Base-by-base conservation (phyloP, 1,139 yeast species). In the Saccharomyces hybrid region DNA sequence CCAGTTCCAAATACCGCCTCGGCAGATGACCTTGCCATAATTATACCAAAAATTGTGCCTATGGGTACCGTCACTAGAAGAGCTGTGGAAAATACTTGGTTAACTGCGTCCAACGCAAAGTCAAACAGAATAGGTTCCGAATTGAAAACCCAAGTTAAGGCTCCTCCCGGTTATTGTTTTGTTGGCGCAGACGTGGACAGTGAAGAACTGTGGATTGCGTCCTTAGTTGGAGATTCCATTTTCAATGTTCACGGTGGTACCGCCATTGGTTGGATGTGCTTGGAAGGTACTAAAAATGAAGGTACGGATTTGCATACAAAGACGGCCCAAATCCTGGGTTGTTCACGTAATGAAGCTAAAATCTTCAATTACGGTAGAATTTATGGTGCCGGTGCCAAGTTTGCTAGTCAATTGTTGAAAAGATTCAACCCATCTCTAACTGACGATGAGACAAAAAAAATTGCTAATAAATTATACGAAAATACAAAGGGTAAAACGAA, bases 131-230 rank as follows among this genome's bases (percentile, higher is more conserved):
- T 95, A 50, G 99, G 99, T 0, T 90, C 98, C 0, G 99, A 95
- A 66, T 75, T 93, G 57, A 95, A 95, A 69, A 83, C 97, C 0
- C 82, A 89, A 75, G 75, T 95, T 5, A 76, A 78, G 56, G 97
- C 98, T 0, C 99, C 99, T 0, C 73, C 79, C 2, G 98, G 98
- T 0, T 93, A 90, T 67, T 81, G 82, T 49, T 87, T 95, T 72
- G 96, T 95, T 9, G 99, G 99, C 5, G 99, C 99, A 1, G 96
- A 95, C 74, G 99, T 95, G 4, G 99, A 95, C 70, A 88, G 96
- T 46, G 99, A 95, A 68, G 99, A 95, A 66, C 76, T 95, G 51
- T 95, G 99, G 99, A 93, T 95, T 61, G 99, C 99, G 0, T 87
- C 97, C 27, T 74, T 95, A 44, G 84, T 93, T 50, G 98, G 99